A percentile compares a stretch with the other conserved stretches of the same genome.
Evolutionary conservation across 352 stramenopile genomes (phyloP).

Genomic region (Plasmopara viticola): DNA sequence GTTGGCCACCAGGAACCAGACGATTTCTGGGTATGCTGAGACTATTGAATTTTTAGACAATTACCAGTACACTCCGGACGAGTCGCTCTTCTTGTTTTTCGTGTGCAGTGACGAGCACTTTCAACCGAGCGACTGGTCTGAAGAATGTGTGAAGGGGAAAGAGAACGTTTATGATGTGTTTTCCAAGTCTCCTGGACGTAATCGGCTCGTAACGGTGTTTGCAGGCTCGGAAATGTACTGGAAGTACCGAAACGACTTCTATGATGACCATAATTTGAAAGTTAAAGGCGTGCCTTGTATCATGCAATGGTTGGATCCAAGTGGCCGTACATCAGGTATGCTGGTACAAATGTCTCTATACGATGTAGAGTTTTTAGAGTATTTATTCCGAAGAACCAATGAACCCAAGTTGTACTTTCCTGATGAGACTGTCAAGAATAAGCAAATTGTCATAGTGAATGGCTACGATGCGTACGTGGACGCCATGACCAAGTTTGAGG

Average conservation of each 20-base stretch:
- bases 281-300: conserved; percentile 37
- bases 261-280: conserved; percentile 33
- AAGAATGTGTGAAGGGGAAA: conserved; percentile 36
- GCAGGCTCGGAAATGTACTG: conserved; percentile 41
- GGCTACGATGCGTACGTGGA: conserved; percentile 30
- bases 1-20: conserved; percentile 33
- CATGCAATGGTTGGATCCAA: conserved; percentile 34
- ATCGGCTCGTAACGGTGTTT: conserved; percentile 54
- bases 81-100: conserved; percentile 63
- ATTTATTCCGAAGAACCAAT: conserved; percentile 37
- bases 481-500: conserved; percentile 28
- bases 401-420: conserved; percentile 22
- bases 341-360: conserved; percentile 32
- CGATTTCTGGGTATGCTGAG: conserved; percentile 41
- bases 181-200: conserved; percentile 38
- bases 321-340: conserved; percentile 32
- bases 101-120: conserved; percentile 58
- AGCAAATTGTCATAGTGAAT: conserved; percentile 30
- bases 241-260: conserved; percentile 40
- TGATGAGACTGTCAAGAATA: conserved; percentile 19
- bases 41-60: conserved; percentile 45
- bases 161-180: conserved; percentile 58
- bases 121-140: conserved; percentile 45
- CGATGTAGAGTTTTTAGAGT: conserved; percentile 38
- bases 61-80: conserved; percentile 31